Base-by-base conservation (phyloP, 371 early-diverging fungal species). In the Rhizopus sp. region DNA sequence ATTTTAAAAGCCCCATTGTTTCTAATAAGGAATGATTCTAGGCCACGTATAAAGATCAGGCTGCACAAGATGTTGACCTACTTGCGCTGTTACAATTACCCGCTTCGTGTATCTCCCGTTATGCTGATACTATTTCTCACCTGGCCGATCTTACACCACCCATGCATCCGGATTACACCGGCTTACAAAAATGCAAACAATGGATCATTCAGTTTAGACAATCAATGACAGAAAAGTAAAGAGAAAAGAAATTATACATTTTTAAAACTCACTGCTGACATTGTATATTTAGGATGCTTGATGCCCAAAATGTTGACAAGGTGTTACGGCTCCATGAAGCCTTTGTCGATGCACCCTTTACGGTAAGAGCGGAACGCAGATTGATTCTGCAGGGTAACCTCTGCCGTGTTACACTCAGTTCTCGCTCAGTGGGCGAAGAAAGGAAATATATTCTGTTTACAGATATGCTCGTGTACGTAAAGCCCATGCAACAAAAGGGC, bases 221-320 rank as follows among this genome's bases (percentile, higher is more conserved):
- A 8, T 54, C 63, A 8, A 62, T 76, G 15, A 51, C 64, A 16
- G 54, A 64, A 39, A 76, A 66, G 77, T 73, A 73, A 62, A 55
- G 17, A 40, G 33, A 44, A n/a, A 40, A 13, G 35, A 23, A 23
- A 23, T 23, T 23, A 23, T 23, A 23, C 23, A 0, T 23, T 23
- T 23, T 23, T 23, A 23, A 23, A 23, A 23, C 23, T 23, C 23
- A 41, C 50, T 16, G 42, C 38, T 5, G 15, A 38, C 16, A 40
- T 31, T 30, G 34, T 51, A 34, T 44, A 46, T 5, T 16, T 44
- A 73, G 74, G 50, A 55, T 73, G n/a, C 40, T 60, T 38, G 74
- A 73, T 66, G 69, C 68, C 7, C 63, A 71, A 57, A 77, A 73
- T 40, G 74, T 73, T n/a, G 70, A 71, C 47, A 69, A 77, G 57